Evolutionary conservation across 495 filamentous ascomycete genomes (phyloP).

Genomic region (Neurospora sp.): DNA sequence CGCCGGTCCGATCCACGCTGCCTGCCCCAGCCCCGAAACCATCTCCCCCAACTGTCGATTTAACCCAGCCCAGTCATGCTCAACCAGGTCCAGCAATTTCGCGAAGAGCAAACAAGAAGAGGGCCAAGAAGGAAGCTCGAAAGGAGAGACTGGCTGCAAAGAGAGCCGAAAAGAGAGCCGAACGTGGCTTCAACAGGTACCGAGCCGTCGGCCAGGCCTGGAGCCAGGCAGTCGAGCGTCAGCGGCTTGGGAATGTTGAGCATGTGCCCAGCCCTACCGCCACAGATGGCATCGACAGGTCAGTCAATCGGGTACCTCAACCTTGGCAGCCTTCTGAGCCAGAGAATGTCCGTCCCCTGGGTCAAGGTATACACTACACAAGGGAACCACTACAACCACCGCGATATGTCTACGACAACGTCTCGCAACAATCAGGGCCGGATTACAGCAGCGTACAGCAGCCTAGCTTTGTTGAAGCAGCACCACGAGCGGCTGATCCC

Average conservation of each 20-base stretch:
- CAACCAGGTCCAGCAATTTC: neutral
- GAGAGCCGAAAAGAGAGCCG: constrained; percentile 14
- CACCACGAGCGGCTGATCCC: neutral
- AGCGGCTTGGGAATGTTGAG: constrained; percentile 9
- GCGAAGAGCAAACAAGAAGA: constrained; percentile 1
- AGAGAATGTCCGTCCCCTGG: neutral
- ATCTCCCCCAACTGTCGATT: neutral
- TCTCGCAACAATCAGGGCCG: neutral
- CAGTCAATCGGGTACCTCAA: constrained; percentile 5
- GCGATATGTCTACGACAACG: neutral
- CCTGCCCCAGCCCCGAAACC: neutral
- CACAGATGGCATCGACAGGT: neutral
- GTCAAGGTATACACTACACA: neutral
- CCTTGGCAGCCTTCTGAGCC: neutral
- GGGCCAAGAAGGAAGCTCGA: constrained; percentile 12
- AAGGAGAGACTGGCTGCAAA: constrained; percentile 8
- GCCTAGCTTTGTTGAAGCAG: neutral
- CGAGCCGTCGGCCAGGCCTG: constrained; percentile 26
- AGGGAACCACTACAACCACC: neutral
- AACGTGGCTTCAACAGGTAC: constrained; percentile 29
- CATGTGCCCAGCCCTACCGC: neutral
- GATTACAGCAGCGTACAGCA: neutral
- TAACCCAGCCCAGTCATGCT: neutral
- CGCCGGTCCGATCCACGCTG: neutral
- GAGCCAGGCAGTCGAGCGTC: constrained; percentile 20